Conservation (phyloP, 2,329 filamentous ascomycete genomes). For the Colletotrichum lupini region DNA sequence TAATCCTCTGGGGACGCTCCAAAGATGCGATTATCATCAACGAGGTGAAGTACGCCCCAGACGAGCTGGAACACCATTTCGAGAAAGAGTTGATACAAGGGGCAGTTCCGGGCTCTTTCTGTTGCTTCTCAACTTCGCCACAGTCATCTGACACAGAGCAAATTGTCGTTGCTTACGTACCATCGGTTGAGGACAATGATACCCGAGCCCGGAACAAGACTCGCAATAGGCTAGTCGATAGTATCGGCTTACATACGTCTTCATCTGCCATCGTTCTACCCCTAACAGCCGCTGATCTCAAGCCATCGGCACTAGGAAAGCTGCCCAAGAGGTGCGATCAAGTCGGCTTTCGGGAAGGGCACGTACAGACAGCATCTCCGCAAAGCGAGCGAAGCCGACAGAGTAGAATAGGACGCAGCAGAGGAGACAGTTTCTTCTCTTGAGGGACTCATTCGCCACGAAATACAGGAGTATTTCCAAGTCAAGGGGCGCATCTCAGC, state of each 20-base stretch:
- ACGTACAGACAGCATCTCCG: neutral
- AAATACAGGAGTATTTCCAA: neutral
- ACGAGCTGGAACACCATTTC: neutral
- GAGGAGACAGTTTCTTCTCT: neutral
- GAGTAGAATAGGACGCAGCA: neutral
- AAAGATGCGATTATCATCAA: neutral
- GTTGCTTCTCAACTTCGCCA: neutral
- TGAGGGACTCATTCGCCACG: neutral
- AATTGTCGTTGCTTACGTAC: neutral
- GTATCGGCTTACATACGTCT: neutral
- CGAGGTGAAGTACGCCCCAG: neutral
- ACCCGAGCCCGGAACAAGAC: neutral
- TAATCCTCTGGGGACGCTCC: neutral
- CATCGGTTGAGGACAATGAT: neutral
- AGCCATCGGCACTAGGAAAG: neutral
- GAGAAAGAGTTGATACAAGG: neutral
- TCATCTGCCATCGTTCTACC: neutral
- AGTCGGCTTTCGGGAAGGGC: neutral
- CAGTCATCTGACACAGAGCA: neutral
- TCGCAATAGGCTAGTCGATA: neutral
- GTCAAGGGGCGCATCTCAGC: neutral
- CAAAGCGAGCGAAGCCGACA: neutral
- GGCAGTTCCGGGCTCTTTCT: neutral
- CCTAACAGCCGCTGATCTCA: neutral
- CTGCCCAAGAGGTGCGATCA: neutral